Evolutionary conservation across 352 stramenopile species (phyloP), one percentile per base, ranked within the genome.

Genomic region (Globisporangium polare): DNA sequence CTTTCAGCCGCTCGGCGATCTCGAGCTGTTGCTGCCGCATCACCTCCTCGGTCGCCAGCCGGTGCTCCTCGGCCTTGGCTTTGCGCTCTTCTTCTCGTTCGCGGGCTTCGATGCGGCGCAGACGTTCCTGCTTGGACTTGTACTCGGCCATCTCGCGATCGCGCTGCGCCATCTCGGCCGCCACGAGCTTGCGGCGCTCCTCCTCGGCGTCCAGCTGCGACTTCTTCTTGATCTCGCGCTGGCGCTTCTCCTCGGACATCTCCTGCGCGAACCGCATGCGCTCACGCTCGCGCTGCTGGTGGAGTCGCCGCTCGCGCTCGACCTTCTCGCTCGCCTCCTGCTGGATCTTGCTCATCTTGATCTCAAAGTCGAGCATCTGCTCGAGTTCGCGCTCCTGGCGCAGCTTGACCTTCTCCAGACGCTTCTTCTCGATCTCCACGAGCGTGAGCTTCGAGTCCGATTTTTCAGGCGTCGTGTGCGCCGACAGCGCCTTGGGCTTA

Each of bases 281-380:
- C 1, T 89, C 84, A 18, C 82, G 79, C 60, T 90, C 82, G 20
- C 77, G 79, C 7, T 91, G 77, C 39, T 94, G 83, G 17, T 88
- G 69, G 22, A 89, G 63, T 2, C 80, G 71, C 15, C 75, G 73
- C 60, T 94, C 82, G 3, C 82, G 77, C 60, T 94, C 73, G 51
- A 87, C 63, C 33, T 88, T 92, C 13, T 82, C 77, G 22, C 71
- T 71, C 2, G 82, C 85, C 57, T 90, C 79, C 57, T 94, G 75
- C 55, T 96, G 86, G 18, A 95, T 71, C 47, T 80, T 77, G 66
- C 77, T 91, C 86, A 94, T 92, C 62, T 96, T 96, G 58, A 95
- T 89, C 66, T 97, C 89, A 55, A 95, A 97, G 45, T 90, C 79
- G n/a, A 97, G 77, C 83, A 97, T 94, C 78, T 97, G 89, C 56